A percentile compares a stretch with the other conserved stretches of the same genome.
Conservation (phyloP, 2,329 filamentous ascomycete genomes). For the Fusarium sp. region DNA sequence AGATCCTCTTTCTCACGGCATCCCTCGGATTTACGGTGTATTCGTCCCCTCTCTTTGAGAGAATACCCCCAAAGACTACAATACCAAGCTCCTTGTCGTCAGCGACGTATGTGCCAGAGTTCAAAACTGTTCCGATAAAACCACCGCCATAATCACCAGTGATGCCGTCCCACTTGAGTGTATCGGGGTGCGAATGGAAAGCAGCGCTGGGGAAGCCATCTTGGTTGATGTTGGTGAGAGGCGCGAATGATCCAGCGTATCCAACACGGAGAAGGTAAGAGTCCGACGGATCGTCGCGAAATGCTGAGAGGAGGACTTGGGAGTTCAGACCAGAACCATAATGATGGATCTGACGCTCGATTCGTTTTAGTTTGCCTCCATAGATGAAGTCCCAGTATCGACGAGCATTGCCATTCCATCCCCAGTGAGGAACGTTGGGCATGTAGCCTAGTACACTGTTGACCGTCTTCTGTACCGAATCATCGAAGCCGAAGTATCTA, state of each 20-base stretch:
- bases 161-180: slow-evolving; percentile 68
- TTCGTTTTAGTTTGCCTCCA: slow-evolving; percentile 57
- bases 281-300: slow-evolving; percentile 60
- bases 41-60: slow-evolving; percentile 43
- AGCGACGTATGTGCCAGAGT: slow-evolving; percentile 64
- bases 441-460: slow-evolving; percentile 68
- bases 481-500: slow-evolving; percentile 63
- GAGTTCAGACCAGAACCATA: slow-evolving; percentile 72
- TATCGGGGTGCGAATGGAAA: slow-evolving; percentile 70
- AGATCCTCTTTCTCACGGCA: slow-evolving; percentile 62
- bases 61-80: slow-evolving; percentile 64
- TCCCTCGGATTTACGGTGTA: slow-evolving; percentile 59
- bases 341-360: slow-evolving; percentile 66
- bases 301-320: slow-evolving; percentile 66
- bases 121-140: slow-evolving; percentile 65
- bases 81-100: slow-evolving; percentile 60
- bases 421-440: slow-evolving; percentile 71
- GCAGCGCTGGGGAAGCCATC: slow-evolving; percentile 68
- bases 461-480: slow-evolving; percentile 63
- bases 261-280: slow-evolving; percentile 66
- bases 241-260: slow-evolving; percentile 66
- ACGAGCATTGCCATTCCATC: slow-evolving; percentile 72
- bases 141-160: slow-evolving; percentile 70
- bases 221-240: slow-evolving; percentile 67
- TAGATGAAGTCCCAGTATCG: slow-evolving; percentile 72